Evolutionary conservation across 2,329 filamentous ascomycete species (phyloP).

Genomic region (Elsinoe arachidis): DNA sequence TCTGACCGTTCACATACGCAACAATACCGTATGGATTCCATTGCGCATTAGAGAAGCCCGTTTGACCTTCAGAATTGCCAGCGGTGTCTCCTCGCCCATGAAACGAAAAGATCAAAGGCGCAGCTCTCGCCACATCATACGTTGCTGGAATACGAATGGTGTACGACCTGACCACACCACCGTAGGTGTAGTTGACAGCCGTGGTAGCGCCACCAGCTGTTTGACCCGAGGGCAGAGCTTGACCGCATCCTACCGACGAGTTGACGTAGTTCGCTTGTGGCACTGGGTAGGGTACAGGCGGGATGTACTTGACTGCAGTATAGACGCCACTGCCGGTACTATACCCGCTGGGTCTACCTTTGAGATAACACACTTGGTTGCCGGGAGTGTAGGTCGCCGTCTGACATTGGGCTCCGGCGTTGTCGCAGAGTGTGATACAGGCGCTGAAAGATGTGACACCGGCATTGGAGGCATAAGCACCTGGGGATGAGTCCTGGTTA

Average conservation of each 20-base stretch:
- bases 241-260: slow-evolving; percentile 21
- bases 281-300: slow-evolving; percentile 13
- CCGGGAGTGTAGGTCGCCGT: slow-evolving; percentile 11
- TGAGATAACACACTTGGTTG: slow-evolving; percentile 19
- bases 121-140: slow-evolving; percentile 31
- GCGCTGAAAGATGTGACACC: slow-evolving; percentile 5
- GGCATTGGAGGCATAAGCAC: slow-evolving; percentile 1
- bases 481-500: slow-evolving; percentile 13
- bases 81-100: slow-evolving; percentile 36
- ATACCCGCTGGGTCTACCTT: slow-evolving; percentile 15
- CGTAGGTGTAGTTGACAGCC: slow-evolving; percentile 17
- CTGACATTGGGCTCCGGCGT: slow-evolving; percentile 1
- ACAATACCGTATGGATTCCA: slow-evolving; percentile 38
- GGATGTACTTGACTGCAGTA: slow-evolving; percentile 9
- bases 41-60: slow-evolving; percentile 37
- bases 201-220: slow-evolving; percentile 18
- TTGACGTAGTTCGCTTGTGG: slow-evolving; percentile 14
- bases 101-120: slow-evolving; percentile 41
- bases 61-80: slow-evolving; percentile 33
- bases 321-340: not conserved
- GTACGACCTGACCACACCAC: slow-evolving; percentile 28
- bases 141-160: slow-evolving; percentile 31
- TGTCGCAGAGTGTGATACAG: slow-evolving; percentile 13
- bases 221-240: slow-evolving; percentile 18
- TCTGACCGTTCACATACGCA: slow-evolving; percentile 37